Evolutionary conservation across 495 filamentous ascomycete species (phyloP).

Genomic region (Tuber indicum): DNA sequence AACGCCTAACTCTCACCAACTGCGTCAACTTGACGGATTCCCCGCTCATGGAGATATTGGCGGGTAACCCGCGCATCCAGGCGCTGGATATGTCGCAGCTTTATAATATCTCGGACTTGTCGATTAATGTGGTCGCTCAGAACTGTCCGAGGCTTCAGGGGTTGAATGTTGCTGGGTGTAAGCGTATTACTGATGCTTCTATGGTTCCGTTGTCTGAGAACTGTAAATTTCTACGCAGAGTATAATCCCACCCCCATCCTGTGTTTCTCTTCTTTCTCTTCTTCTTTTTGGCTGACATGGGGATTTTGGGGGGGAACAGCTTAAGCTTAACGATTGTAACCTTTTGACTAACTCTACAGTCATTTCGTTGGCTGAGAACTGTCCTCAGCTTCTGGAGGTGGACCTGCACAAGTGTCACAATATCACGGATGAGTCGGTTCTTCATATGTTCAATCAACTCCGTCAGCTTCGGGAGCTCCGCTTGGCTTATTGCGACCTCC

Average conservation of each 20-base stretch:
- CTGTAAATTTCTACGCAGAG: conserved; percentile 81
- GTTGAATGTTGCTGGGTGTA: conserved; percentile 84
- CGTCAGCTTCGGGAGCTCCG: conserved; percentile 81
- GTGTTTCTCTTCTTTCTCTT: background rate
- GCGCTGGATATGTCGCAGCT: conserved; percentile 86
- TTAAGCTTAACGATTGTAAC: conserved; percentile 86
- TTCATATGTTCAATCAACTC: conserved; percentile 65
- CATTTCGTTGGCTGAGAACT: conserved; percentile 76
- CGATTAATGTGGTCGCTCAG: conserved; percentile 69
- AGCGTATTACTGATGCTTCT: conserved; percentile 74
- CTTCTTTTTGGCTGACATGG: conserved; percentile 32
- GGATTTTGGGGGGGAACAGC: conserved; percentile 45
- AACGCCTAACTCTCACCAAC: conserved; percentile 87
- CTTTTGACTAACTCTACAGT: conserved; percentile 74
- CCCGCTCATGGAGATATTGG: conserved; percentile 71
- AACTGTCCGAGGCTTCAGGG: conserved; percentile 84
- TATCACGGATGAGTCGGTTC: conserved; percentile 73
- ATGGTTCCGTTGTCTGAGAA: conserved; percentile 72
- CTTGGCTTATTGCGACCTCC: conserved; percentile 71
- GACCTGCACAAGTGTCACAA: conserved; percentile 81
- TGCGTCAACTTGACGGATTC: conserved; percentile 78
- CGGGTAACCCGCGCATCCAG: conserved; percentile 71
- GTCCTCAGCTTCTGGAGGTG: conserved; percentile 88
- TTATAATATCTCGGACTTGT: conserved; percentile 70
- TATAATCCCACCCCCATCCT: conserved; percentile 46